Base-by-base conservation (phyloP, 2,329 filamentous ascomycete genomes). In the Fusarium robinianum region DNA sequence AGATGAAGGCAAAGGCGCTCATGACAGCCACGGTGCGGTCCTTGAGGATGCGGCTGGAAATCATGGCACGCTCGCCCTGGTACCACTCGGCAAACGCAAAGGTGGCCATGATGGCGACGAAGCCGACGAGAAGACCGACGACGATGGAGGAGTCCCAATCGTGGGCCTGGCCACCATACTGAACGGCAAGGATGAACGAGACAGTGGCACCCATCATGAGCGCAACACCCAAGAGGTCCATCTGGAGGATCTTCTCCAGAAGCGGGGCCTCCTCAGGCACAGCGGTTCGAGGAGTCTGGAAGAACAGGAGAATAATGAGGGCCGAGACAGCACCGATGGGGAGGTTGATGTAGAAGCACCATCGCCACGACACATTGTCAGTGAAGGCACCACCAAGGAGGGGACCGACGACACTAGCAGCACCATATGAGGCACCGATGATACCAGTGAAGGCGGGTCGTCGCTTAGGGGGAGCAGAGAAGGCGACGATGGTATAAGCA, bases 401-500 rank as follows among this genome's bases (percentile, higher is more conserved):
- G 22, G 68, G 68, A 0, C 68, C 68, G 21, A 69, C 57, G 30
- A 71, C 65, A 15, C 59, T 64, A 9, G 67, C 67, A 8, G 71
- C 55, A 18, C 67, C 66, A 25, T 67, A 71, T 0, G 66, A 53
- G 3, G 66, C 64, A 8, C 68, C 68, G 22, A 70, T 61, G 37
- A 70, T 64, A 16, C 67, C 69, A n/a, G 66, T 71, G 31, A 67
- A 68, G 9, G 62, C 64, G 14, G 68, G 66, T 4, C 67, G 60
- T 33, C 57, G 62, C 52, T 64, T 62, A 10, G 66, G 68, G 17
- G 63, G 61, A 4, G 67, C 69, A 22, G 65, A 60, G 41, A 72
- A 77, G 2, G 68, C 75, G 53, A 78, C 74, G 49, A 79, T 77
- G 18, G 70, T 77, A 60, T 78, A 74, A 4, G 70, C 68, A 1